These are phyloP conservation scores for Actinidia arguta DNA, from an alignment of 179 eudicot species.

Conservation along the genomic window DNA sequence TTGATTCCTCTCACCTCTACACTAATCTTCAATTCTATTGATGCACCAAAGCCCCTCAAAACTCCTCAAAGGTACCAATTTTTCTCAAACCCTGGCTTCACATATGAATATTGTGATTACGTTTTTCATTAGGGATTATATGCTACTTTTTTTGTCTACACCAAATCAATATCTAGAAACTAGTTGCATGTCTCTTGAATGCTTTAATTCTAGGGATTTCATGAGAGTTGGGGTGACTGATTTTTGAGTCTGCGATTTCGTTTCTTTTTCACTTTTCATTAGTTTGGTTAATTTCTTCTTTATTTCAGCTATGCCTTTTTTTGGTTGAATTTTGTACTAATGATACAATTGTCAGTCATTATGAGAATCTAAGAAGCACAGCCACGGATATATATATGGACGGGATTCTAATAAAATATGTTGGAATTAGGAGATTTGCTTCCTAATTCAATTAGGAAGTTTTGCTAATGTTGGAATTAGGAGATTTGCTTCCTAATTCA, in stretches of 20 bases:
- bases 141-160: not conserved
- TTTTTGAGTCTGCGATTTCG: not conserved
- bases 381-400: no score
- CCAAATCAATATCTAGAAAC: not conserved
- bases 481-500: no score
- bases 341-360: no score
- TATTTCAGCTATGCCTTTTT: not conserved
- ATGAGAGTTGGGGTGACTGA: not conserved
- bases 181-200: not conserved
- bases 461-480: no score
- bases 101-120: not conserved
- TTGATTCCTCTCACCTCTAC: not conserved
- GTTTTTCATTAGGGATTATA: not conserved
- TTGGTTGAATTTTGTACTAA: not conserved
- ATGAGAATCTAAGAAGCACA: not conserved
- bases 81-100: not conserved
- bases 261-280: not conserved
- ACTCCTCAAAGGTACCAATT: conserved; percentile 9
- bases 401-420: no score
- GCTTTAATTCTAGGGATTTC: not conserved
- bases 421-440: no score
- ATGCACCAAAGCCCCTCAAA: not conserved
- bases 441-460: no score
- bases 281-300: not conserved
- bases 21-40: no score